phyloP scores from a whole-genome alignment of 75 land plant genomes.

The Pinus albicaulis region DNA sequence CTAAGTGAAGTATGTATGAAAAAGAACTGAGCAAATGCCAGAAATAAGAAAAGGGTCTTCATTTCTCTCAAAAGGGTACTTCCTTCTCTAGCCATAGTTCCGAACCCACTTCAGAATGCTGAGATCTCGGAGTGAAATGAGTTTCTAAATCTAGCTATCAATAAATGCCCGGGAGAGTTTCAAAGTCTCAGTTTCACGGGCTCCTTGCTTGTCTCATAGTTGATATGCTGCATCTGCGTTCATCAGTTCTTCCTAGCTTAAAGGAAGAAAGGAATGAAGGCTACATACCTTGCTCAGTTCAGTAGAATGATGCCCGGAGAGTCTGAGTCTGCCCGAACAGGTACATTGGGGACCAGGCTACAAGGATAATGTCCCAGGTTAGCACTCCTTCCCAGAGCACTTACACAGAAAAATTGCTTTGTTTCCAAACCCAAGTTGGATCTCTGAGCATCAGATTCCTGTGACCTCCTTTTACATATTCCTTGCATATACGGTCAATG shows the following conservation, averaged over 20 bases:
- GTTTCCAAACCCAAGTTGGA: neutral
- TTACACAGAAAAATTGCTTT: neutral
- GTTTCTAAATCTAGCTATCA: neutral
- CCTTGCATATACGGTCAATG: neutral
- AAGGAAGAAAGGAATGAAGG: neutral
- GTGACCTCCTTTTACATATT: neutral
- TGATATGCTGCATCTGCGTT: neutral
- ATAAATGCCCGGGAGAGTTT: neutral
- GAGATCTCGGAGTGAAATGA: constrained; percentile 5
- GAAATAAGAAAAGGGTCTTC: neutral
- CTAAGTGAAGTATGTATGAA: neutral
- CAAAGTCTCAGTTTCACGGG: neutral
- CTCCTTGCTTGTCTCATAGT: neutral
- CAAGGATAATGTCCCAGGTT: neutral
- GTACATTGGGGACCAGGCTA: neutral
- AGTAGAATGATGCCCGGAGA: neutral
- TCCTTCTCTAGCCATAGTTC: neutral
- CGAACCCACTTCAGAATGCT: neutral
- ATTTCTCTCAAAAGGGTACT: neutral
- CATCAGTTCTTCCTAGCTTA: neutral
- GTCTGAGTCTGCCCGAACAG: neutral
- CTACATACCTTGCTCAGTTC: neutral
- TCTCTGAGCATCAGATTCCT: neutral
- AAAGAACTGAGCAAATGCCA: neutral
- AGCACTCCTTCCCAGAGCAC: neutral